A percentile compares a stretch with the other conserved stretches of the same genome.
Conservation (phyloP, 345 rosid species). For the Heritiera fomes region DNA sequence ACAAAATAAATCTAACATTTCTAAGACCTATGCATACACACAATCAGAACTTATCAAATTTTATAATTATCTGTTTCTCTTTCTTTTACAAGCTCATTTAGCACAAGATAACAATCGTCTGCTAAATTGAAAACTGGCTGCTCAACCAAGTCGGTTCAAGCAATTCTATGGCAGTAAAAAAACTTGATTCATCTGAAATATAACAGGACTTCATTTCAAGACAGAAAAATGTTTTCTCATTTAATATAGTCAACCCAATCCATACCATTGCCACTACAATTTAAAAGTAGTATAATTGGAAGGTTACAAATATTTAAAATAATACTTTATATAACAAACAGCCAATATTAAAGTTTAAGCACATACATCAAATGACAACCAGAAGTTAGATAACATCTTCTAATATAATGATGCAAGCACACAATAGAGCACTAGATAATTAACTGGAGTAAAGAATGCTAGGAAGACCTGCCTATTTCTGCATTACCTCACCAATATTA, state of each 20-base stretch:
- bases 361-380: not conserved
- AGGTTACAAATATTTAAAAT: not conserved
- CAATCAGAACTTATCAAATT: not conserved
- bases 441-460: not conserved
- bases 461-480: not conserved
- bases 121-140: not conserved
- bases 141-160: not conserved
- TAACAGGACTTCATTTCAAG: not conserved
- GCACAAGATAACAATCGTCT: not conserved
- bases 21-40: not conserved
- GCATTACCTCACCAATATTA: slow-evolving; percentile 59
- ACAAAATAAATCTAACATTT: not conserved
- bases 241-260: not conserved
- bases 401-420: not conserved
- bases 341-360: not conserved
- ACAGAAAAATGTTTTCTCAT: not conserved
- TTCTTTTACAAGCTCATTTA: not conserved
- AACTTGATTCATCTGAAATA: not conserved
- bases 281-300: not conserved
- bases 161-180: not conserved
- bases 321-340: not conserved
- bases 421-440: not conserved
- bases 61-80: not conserved
- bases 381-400: not conserved
- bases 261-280: not conserved